Evolutionary conservation across 1,284 basidiomycete genomes (phyloP), one percentile per base, ranked within the genome.

Genomic region (Cryptococcus deneoformans): DNA sequence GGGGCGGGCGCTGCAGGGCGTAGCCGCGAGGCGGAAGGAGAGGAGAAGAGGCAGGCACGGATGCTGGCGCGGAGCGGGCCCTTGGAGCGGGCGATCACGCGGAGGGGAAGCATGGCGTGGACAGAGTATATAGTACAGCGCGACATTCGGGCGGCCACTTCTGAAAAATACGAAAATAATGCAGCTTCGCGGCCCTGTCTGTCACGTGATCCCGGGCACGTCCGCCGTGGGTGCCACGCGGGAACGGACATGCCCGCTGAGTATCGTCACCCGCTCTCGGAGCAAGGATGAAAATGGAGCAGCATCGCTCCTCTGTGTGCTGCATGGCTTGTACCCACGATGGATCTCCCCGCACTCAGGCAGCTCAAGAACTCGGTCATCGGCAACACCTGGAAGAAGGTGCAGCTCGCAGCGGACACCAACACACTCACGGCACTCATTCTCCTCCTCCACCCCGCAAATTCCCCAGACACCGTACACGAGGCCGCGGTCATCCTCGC

Each of bases 301-400:
- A 42, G 11, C 40, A 6, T 42, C 40, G n/a, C 43, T 44, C 12
- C 24, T 7, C 8, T 8, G n/a, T 44, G 6, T 44, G 8, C 12
- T 44, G 43, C 43, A 7, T 20, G 14, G 43, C 43, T 6, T 14
- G 43, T 10, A 11, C 43, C 43, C 43, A 44, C 43, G 12, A 20
- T 29, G 20, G 6, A 20, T 14, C 16, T 10, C 34, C 34, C 29
- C 10, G 40, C 40, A 10, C 46, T 47, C 34, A 12, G 34, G n/a
- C 16, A 47, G 12, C 68, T 77, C 51, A 78, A 78, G 67, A 77
- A 78, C 61, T 62, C 66, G 29, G 66, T 78, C 57, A 77, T 78
- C 43, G 77, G 77, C 16, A 78, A 77, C 60, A 73, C 72, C 1
- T 69, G 69, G 69, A 74, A 71, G 60, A 78, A 78, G 65, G 72